A percentile compares a stretch with the other conserved stretches of the same genome.
phyloP scores from a whole-genome alignment of 495 filamentous ascomycete genomes.

The Hypoxylon fuscum region DNA sequence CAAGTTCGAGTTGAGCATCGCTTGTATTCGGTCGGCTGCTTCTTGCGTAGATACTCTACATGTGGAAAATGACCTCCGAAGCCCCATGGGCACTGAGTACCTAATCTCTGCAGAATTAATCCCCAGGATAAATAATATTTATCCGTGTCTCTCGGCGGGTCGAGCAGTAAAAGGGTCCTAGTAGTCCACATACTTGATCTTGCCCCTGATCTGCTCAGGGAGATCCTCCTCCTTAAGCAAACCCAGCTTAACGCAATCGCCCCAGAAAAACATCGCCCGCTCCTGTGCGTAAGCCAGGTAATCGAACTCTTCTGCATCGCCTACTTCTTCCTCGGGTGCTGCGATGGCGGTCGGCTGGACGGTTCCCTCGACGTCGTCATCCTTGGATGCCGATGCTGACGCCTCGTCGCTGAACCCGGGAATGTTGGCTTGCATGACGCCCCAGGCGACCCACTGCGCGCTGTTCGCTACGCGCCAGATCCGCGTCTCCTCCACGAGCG shows the following conservation, averaged over 20 bases:
- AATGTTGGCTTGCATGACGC: constrained; percentile 91
- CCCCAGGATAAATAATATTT: too few species aligned
- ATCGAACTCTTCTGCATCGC: constrained; percentile 74
- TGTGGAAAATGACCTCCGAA: too few species aligned
- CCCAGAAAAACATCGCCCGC: constrained; percentile 91
- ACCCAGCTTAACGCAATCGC: constrained; percentile 79
- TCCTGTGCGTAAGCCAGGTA: constrained; percentile 93
- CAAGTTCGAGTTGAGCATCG: too few species aligned
- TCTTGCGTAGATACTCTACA: too few species aligned
- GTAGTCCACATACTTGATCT: constrained; percentile 70
- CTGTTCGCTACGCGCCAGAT: constrained; percentile 88
- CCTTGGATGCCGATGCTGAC: neutral
- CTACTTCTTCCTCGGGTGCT: constrained; percentile 57
- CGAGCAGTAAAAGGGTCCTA: constrained; percentile 11
- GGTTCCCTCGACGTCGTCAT: constrained; percentile 17
- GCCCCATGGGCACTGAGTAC: too few species aligned
- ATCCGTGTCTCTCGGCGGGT: too few species aligned
- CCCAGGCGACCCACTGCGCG: constrained; percentile 95
- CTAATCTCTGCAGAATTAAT: too few species aligned
- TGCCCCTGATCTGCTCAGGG: constrained; percentile 65
- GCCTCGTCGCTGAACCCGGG: constrained; percentile 58
- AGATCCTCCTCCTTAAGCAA: constrained; percentile 77
- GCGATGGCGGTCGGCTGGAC: constrained; percentile 15
- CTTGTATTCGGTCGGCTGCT: too few species aligned
- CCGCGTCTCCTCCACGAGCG: constrained; percentile 76